Base-by-base conservation (phyloP, 1,284 basidiomycete species). In the Melampsora abietis-canadensis region DNA sequence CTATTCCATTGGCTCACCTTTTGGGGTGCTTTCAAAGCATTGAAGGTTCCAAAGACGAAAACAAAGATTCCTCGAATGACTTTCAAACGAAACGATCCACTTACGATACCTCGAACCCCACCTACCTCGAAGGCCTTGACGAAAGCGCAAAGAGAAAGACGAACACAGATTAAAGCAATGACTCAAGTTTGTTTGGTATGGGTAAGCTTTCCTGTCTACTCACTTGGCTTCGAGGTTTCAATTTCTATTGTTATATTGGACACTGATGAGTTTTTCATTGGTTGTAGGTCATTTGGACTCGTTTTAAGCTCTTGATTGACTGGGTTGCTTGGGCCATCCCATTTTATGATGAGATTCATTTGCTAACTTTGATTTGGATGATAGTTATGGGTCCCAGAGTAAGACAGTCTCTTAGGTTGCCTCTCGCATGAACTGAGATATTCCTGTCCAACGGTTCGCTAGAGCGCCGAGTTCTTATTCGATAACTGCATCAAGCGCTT, bases 271-370 rank as follows among this genome's bases (percentile, higher is more conserved):
- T 3, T 24, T 47, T 48, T 30, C 15, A 40, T 24, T 21, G 51
- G 6, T 30, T 27, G 37, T 30, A 73, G 70, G 70, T 64, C 15
- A 24, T 65, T 12, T 73, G 70, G 70, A 57, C 63, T 31, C 51
- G 64, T 46, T 31, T 63, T 0, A 64, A 73, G 57, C 34, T 62
- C 21, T 65, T 66, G 37, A 31, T 73, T 15, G 70, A 73, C 34
- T 73, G 63, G 62, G 57, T 73, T 64, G 46, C 70, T 15, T 73
- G 70, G 70, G 70, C 54, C 2, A 73, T 73, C 15, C 70, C 70
- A 24, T 73, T 64, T 51, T 73, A 73, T 21, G 63, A 73, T 73
- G 70, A 73, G 60, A 40, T 73, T 63, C 62, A 73, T 57, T 24
- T 73, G 12, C 34, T 24, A n/a, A 64, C 59, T 17, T 66, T 73